Evolutionary conservation across 176 grass and related monocot species (phyloP), one percentile per base, ranked within the genome.

Genomic region (barley (Hordeum vulgare)): DNA sequence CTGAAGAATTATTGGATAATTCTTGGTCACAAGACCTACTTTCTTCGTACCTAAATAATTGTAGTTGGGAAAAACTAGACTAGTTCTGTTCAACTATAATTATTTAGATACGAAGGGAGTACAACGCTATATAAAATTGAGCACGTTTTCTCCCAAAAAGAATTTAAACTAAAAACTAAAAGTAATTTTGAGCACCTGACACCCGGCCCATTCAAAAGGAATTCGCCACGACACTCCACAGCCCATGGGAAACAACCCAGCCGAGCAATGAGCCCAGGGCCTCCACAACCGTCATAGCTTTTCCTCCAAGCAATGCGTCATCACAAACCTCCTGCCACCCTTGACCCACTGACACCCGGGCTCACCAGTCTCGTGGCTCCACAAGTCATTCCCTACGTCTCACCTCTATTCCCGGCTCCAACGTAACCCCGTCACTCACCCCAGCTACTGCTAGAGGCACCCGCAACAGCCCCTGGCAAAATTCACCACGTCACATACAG

Each of bases 401-500:
- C 1, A 9, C 0, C 2, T 17, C 4, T 0, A 18, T 20, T n/a
- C 1, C 42, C 2, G 8, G n/a, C 11, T 3, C 44, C 20, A 3
- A 17, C 20, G 3, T 1, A 2, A 0, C 49, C 29, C 0, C 47
- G 29, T 8, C 18, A 35, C 0, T 3, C 21, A 25, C 45, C 9
- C 33, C 1, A 4, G 44, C 2, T 20, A 24, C 33, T 77, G 54
- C 75, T 40, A 77, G 12, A 10, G 8, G 7, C 34, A 60, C 35
- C 34, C 15, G 15, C 45, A 9, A 39, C 0, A 6, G 23, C 15
- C 2, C 3, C 23, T 0, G 1, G 8, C 1, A 11, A 12, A 1
- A 8, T 21, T 0, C 0, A 0, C 0, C 0, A 0, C 0, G 0
- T 7, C 7, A 66, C 81, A 8, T 49, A 39, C 76, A 4, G 0